Evolutionary conservation across 192 early-diverging fungal species (phyloP).

Genomic region (Backusella mclennaniae): DNA sequence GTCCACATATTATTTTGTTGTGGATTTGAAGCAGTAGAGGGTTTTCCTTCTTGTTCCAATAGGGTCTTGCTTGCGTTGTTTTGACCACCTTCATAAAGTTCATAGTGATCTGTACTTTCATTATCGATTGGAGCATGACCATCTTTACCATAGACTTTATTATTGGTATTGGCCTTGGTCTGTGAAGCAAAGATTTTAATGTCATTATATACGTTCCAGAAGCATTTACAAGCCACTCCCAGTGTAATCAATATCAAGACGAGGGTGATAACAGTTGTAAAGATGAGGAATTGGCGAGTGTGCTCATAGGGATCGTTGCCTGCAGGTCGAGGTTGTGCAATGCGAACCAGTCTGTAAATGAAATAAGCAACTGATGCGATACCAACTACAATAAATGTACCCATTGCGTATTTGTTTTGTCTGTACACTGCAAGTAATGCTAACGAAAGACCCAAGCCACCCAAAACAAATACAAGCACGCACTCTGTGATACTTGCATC

Average conservation of each 20-base stretch:
- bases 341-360: constrained; percentile 25
- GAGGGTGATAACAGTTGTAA: constrained; percentile 30
- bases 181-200: background rate
- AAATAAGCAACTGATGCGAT: constrained; percentile 26
- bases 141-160: background rate
- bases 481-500: constrained; percentile 26
- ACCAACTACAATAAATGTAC: constrained; percentile 15
- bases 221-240: constrained; percentile 14
- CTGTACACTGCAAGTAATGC: constrained; percentile 25
- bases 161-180: background rate
- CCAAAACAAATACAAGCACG: constrained; percentile 38
- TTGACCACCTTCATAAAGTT: background rate
- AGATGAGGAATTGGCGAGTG: constrained; percentile 40
- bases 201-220: constrained; percentile 4
- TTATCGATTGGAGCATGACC: background rate
- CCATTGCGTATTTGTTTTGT: constrained; percentile 38
- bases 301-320: constrained; percentile 39
- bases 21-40: background rate
- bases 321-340: constrained; percentile 13
- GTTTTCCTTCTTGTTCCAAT: background rate
- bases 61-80: background rate
- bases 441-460: constrained; percentile 26
- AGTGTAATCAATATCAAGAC: constrained; percentile 24
- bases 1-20: constrained; percentile 18
- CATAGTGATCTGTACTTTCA: constrained; percentile 7